These are phyloP conservation scores for Cercospora beticola DNA, from an alignment of 2,329 filamentous ascomycete genomes.

Conservation along the genomic window DNA sequence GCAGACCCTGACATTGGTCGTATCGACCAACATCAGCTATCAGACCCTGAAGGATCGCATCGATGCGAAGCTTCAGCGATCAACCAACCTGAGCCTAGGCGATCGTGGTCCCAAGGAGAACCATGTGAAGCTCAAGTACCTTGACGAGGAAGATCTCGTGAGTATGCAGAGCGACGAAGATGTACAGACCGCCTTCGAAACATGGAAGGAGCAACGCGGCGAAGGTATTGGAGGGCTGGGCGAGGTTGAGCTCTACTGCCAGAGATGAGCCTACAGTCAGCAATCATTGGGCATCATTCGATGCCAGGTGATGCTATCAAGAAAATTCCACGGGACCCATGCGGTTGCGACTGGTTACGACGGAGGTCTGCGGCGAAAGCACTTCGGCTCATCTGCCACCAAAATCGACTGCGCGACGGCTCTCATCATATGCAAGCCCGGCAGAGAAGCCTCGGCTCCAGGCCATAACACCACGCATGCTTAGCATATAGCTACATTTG, in stretches of 20 bases:
- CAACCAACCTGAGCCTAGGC: slow-evolving; percentile 79
- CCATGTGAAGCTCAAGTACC: slow-evolving; percentile 82
- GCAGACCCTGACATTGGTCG: slow-evolving; percentile 93
- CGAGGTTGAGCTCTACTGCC: slow-evolving; percentile 86
- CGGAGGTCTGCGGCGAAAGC: neutral
- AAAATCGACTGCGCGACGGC: neutral
- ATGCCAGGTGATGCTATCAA: neutral
- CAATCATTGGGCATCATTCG: neutral
- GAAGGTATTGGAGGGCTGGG: slow-evolving; percentile 67
- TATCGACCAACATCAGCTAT: slow-evolving; percentile 91
- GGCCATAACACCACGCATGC: neutral
- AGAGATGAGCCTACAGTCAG: slow-evolving; percentile 44
- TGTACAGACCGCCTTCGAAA: slow-evolving; percentile 91
- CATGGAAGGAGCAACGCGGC: slow-evolving; percentile 78
- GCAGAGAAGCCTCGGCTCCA: neutral
- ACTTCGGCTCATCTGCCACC: neutral
- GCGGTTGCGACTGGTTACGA: neutral
- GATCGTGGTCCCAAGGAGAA: slow-evolving; percentile 52
- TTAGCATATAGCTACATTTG: neutral
- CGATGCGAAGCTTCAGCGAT: slow-evolving; percentile 87
- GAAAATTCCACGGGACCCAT: neutral
- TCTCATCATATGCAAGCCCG: neutral
- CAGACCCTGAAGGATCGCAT: slow-evolving; percentile 92
- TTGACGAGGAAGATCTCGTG: slow-evolving; percentile 89
- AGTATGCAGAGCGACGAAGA: slow-evolving; percentile 95